Base-by-base conservation (phyloP, 495 filamentous ascomycete species). In the Trichoderma erinaceum region DNA sequence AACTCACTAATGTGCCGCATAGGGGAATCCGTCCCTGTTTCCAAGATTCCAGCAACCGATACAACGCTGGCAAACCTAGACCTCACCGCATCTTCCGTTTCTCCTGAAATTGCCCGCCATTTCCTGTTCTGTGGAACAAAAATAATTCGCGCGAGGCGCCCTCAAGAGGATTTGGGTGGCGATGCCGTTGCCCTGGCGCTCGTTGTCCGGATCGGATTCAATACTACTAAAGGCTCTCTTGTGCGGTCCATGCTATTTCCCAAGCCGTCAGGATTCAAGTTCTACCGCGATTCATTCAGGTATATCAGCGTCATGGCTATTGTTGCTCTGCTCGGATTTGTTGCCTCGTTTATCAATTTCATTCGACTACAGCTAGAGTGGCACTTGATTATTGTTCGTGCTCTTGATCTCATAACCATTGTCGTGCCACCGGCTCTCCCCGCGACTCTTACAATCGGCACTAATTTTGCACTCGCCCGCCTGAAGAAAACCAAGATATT, bases 201-300 rank as follows among this genome's bases (percentile, higher is more conserved):
- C 77, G 92, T 95, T 29, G 88, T 95, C 16, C 86, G 95, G 70
- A 98, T 93, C 1, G 96, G 96, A 12, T 99, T 99, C 74, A 93
- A 93, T 76, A 98, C 96, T 2, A 98, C 96, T 4, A 99, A 98
- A 75, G 96, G 96, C 41, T 90, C 95, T 43, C 80, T 99, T 13
- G 93, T 99, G 69, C 90, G 96, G 27, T 97, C 96, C 1, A 99
- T 99, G 93, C 87, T 99, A 38, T 98, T 99, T 75, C 96, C 96
- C 0, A 98, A 97, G 73, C 96, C 96, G 0, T 96, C 93, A 27
- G 93, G 92, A 1, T 98, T 99, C 83, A 97, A 95, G 72, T 98
- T 99, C 74, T 98, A 99, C 74, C 85, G 92, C 21, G 96, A 99
- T 74, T 97, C 96, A 4, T 99, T 99, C 74, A 88, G 93, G 29